Evolutionary conservation across 2,329 filamentous ascomycete genomes (phyloP).

Genomic region (Botrytis squamosa): DNA sequence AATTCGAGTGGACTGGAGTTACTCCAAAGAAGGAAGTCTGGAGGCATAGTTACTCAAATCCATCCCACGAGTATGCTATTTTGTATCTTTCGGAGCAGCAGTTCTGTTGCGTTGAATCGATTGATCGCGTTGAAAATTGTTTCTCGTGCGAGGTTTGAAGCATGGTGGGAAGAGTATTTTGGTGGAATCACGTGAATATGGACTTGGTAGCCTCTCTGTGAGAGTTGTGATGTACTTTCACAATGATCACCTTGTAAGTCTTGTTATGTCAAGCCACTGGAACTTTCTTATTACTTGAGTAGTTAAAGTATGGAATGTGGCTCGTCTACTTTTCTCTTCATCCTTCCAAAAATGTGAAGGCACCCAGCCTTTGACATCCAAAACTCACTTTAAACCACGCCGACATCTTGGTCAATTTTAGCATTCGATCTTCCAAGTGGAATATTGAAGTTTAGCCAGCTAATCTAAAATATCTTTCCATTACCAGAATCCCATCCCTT

Average conservation of each 20-base stretch:
- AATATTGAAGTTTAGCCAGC: too few species aligned
- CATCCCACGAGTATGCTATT: not conserved
- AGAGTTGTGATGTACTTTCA: not conserved
- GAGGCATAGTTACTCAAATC: accelerated
- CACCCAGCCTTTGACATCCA: not conserved
- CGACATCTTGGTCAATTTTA: not conserved
- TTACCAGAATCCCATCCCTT: too few species aligned
- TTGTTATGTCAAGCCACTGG: not conserved
- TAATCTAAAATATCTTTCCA: not conserved
- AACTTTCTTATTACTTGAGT: not conserved
- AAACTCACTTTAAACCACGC: not conserved
- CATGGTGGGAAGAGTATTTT: not conserved
- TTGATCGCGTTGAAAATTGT: not conserved
- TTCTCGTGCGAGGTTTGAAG: not conserved
- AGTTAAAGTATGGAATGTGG: not conserved
- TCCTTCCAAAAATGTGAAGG: not conserved
- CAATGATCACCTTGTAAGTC: not conserved
- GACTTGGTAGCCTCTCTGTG: too few species aligned
- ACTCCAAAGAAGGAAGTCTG: not conserved
- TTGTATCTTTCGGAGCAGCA: not conserved
- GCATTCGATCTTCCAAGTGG: not conserved
- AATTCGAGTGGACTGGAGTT: not conserved
- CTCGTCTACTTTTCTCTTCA: not conserved
- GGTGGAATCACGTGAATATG: too few species aligned
- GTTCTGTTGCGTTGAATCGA: not conserved